These are phyloP conservation scores for Penicillium occitanis DNA, from an alignment of 2,329 filamentous ascomycete genomes.

Conservation along the genomic window DNA sequence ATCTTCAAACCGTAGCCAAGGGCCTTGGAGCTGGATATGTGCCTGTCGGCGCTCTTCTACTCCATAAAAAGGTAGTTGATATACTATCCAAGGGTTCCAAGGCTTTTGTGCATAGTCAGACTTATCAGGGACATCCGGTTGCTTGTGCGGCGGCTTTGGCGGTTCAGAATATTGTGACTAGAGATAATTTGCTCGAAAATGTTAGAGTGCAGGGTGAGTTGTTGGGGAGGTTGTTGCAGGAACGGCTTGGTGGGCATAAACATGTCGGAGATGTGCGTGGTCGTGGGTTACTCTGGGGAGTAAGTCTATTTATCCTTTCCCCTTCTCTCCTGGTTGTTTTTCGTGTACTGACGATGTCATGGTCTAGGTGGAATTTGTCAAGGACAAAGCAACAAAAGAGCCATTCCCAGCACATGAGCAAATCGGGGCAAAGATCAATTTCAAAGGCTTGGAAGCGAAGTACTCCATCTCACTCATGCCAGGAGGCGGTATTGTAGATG, in stretches of 20 bases:
- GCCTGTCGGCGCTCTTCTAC: constrained; percentile 56
- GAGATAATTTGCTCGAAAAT: constrained; percentile 41
- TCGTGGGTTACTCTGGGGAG: constrained; percentile 12
- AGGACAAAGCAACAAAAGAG: background rate
- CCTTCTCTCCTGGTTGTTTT: background rate
- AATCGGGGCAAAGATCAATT: constrained; percentile 9
- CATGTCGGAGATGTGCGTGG: constrained; percentile 48
- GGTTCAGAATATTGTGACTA: constrained; percentile 48
- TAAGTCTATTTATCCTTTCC: background rate
- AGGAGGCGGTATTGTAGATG: constrained; percentile 61
- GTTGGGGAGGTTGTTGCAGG: background rate
- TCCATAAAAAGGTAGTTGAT: constrained; percentile 52
- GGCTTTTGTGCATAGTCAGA: constrained; percentile 58
- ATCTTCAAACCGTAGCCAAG: constrained; percentile 61
- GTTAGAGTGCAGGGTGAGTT: background rate
- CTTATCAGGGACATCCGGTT: constrained; percentile 61
- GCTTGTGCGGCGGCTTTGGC: constrained; percentile 60
- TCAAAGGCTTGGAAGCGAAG: constrained; percentile 34
- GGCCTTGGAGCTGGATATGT: constrained; percentile 58
- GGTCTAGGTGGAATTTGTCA: background rate
- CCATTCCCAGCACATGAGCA: background rate
- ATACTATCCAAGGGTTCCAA: constrained; percentile 49
- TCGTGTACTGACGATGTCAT: background rate
- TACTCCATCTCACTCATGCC: constrained; percentile 60
- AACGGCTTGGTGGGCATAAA: constrained; percentile 43